phyloP scores from a whole-genome alignment of 768 basidiomycete species.

The Calocybe gangraenosa region DNA sequence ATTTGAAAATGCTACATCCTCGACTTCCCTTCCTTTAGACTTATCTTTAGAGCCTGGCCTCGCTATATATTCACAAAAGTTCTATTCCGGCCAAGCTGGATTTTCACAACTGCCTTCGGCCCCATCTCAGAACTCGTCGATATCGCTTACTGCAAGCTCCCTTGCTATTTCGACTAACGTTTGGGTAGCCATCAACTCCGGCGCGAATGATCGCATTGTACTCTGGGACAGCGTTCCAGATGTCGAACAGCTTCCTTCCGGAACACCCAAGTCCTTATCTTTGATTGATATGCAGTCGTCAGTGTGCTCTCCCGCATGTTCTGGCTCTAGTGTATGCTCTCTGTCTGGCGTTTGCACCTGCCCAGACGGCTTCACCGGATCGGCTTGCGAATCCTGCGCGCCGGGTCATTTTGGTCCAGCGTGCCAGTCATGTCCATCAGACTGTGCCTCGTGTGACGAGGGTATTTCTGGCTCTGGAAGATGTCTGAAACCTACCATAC shows the following conservation, averaged over 20 bases:
- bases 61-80: constrained; percentile 54
- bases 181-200: constrained; percentile 61
- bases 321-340: constrained; percentile 69
- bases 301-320: constrained; percentile 72
- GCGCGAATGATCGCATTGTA: constrained; percentile 56
- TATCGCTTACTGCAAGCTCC: constrained; percentile 51
- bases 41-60: constrained; percentile 66
- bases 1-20: constrained; percentile 53
- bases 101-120: constrained; percentile 55
- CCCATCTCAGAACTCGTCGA: constrained; percentile 41
- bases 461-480: constrained; percentile 75
- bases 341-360: constrained; percentile 70
- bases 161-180: constrained; percentile 65
- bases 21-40: constrained; percentile 60
- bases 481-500: constrained; percentile 52
- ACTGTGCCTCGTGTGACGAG: constrained; percentile 71
- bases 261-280: constrained; percentile 43
- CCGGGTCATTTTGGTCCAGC: constrained; percentile 70
- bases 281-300: constrained; percentile 71
- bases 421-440: constrained; percentile 66
- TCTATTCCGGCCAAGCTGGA: constrained; percentile 62
- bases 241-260: constrained; percentile 55
- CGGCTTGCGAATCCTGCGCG: constrained; percentile 76
- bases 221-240: constrained; percentile 83
- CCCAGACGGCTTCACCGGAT: constrained; percentile 68